Base-by-base conservation (phyloP, 495 filamentous ascomycete species). In the Penicillium ochrochloron region DNA sequence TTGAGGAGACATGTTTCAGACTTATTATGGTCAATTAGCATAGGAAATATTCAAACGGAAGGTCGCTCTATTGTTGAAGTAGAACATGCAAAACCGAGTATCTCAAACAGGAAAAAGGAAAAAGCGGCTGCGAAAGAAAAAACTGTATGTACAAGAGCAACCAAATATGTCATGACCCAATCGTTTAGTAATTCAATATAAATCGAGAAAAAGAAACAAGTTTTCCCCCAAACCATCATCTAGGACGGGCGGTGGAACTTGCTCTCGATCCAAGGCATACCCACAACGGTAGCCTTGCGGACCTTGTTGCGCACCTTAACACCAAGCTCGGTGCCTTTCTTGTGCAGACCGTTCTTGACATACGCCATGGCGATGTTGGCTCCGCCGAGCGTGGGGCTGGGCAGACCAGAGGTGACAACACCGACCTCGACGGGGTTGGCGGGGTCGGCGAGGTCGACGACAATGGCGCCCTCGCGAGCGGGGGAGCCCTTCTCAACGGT, bases 311-410 rank as follows among this genome's bases (percentile, higher is more conserved):
- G 82, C 1, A 99, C 90, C 61, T 91, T 64, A 12, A 97, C 89
- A 19, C 84, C 84, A 2, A 98, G 82, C 75, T 94, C 88, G 0
- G 94, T 97, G 7, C 93, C 96, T 52, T 86, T 82, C 84, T 96
- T 96, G 68, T 97, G 91, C 70, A 89, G 73, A 0, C 92, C 93
- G 65, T 88, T 84, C 77, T 88, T 87, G 65, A 99, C 81, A 73
- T 98, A 99, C 0, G 90, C 95, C 95, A 99, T 99, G 46, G 96
- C 94, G 59, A 99, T 93, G 72, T 97, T 97, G 73, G 86, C 89
- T 23, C 89, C 89, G 27, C 87, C 88, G 19, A 97, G 80, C 1
- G 89, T 91, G 7, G 94, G 95, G 68, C 90, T 93, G 0, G 95
- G 95, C 65, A 93, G 89, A 9, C 95, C 95, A 57, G 91, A 94